Base-by-base conservation (phyloP, 1,284 basidiomycete genomes). In the Ustilago tritici region DNA sequence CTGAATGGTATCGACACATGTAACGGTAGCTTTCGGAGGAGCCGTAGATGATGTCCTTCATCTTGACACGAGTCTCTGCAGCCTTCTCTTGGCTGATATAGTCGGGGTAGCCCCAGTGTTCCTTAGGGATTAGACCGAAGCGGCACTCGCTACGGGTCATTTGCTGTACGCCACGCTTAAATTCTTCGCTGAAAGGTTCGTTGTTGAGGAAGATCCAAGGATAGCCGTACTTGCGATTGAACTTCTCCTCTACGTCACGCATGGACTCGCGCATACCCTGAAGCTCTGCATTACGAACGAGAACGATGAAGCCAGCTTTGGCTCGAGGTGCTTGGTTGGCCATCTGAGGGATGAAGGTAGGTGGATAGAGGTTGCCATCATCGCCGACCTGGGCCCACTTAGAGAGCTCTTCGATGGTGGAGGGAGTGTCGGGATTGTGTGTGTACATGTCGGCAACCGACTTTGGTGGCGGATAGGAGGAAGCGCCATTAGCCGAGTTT, bases 1-100 rank as follows among this genome's bases (percentile, higher is more conserved):
- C 95, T 66, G 93, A 95, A 87, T 97, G 95, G 89, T 92, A 98
- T 23, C 96, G 92, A 85, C 95, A 98, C 88, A 85, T 87, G 83
- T 89, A 88, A 32, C 89, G 85, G 76, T 89, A 89, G 17, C 88
- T 88, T 34, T 89, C 89, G 86, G 85, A 88, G 88, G 93, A 93
- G 82, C 93, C 95, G 79, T 97, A 97, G 67, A 96, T 95, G 79
- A 97, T 66, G 43, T 90, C 89, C 23, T 91, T 88, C 94, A 97
- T 90, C 78, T 89, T 89, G 60, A 89, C 88, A 53, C 93, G 89
- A 17, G 90, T 89, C 54, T 88, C 88, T 19, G 87, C 88, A 2
- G 93, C 93, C 56, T 88, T 89, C 3, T 90, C 88, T 81, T 93
- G 88, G 65, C 84, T 74, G 64, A 87, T 86, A 86, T 91, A 95